Evolutionary conservation across 176 grass and related monocot genomes (phyloP).

Genomic region (Paspalum notatum): DNA sequence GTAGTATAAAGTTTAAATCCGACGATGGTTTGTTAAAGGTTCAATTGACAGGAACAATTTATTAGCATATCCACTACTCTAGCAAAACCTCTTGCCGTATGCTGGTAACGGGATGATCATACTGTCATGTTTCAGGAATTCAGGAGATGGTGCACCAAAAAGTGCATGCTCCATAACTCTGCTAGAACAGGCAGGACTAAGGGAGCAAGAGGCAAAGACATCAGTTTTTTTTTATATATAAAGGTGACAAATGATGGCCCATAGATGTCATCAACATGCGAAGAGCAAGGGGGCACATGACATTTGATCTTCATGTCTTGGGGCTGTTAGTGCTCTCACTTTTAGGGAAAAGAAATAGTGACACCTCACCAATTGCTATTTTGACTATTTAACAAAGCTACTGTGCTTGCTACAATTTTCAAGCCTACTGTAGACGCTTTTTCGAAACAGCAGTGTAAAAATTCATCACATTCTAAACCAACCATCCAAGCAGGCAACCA

Average conservation of each 20-base stretch:
- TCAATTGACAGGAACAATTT: no score
- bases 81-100: no score
- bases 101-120: no score
- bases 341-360: slow-evolving; percentile 26
- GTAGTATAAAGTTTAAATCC: no score
- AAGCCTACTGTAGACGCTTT: no score
- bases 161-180: not conserved
- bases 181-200: not conserved
- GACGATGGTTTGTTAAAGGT: no score
- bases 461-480: slow-evolving; percentile 5
- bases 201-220: not conserved
- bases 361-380: not conserved
- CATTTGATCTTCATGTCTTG: not conserved
- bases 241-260: not conserved
- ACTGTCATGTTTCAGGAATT: no score
- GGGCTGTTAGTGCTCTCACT: not conserved
- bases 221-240: not conserved
- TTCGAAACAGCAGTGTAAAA: no score
- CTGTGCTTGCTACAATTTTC: not conserved
- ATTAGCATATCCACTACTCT: no score
- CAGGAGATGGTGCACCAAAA: no score
- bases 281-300: slow-evolving; percentile 18
- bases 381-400: slow-evolving; percentile 23
- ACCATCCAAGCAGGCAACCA: not conserved
- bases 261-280: not conserved